phyloP scores from a whole-genome alignment of 1,139 yeast species.

The Blastobotrys illinoisensis region DNA sequence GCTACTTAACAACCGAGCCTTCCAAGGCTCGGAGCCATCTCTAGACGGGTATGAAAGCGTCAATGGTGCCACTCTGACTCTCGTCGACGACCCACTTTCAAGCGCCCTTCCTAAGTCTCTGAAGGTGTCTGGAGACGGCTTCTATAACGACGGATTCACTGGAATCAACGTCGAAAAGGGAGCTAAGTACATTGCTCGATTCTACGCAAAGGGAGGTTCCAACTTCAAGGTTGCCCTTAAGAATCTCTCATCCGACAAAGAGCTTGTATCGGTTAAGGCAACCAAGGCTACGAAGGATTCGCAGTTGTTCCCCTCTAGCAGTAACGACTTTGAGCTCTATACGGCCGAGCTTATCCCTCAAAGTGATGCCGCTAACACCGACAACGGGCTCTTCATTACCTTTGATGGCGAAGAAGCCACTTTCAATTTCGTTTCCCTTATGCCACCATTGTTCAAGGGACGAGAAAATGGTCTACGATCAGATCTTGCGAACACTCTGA shows the following conservation, averaged over 20 bases:
- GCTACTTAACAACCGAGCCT: slow-evolving; percentile 9
- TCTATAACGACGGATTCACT: slow-evolving; percentile 8
- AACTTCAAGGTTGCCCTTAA: slow-evolving; percentile 8
- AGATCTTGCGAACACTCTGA: slow-evolving; percentile 5
- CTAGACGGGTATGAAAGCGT: slow-evolving; percentile 6
- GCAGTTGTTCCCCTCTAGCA: slow-evolving; percentile 3
- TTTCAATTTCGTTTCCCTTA: slow-evolving; percentile 9
- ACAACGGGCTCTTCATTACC: slow-evolving; percentile 6
- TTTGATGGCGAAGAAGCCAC: slow-evolving; percentile 7
- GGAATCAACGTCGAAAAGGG: slow-evolving; percentile 11
- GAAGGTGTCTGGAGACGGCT: slow-evolving; percentile 4
- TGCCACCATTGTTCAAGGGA: slow-evolving; percentile 9
- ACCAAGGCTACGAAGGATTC: slow-evolving; percentile 4
- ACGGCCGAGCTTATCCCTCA: slow-evolving; percentile 4
- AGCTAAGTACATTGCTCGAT: slow-evolving; percentile 8
- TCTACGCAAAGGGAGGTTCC: slow-evolving; percentile 10
- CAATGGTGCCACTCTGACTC: slow-evolving; percentile 2
- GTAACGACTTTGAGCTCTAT: slow-evolving; percentile 8
- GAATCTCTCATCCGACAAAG: background rate
- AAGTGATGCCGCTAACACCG: background rate
- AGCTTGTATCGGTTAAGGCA: slow-evolving; percentile 5
- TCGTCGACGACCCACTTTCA: slow-evolving; percentile 5
- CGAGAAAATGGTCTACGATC: slow-evolving; percentile 9
- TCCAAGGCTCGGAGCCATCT: slow-evolving; percentile 5
- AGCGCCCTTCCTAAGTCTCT: slow-evolving; percentile 5